Conservation (phyloP, 2,329 filamentous ascomycete species). For the Phymatotrichopsis omnivora region DNA sequence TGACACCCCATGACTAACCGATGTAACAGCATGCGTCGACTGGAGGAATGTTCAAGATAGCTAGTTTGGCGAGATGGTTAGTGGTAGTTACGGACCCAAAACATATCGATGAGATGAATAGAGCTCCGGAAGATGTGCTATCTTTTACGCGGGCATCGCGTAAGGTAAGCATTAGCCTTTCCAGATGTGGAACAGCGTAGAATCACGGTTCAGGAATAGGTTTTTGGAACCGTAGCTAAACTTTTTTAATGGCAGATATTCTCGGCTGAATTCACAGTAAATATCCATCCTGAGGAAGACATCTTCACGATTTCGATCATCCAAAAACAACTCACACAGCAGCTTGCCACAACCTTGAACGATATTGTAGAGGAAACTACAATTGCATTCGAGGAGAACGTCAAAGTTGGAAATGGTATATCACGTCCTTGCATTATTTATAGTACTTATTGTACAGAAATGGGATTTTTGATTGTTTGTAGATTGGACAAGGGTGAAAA, state of each 20-base stretch:
- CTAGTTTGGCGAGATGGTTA: constrained; percentile 17
- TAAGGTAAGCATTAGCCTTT: too few relatives aligned
- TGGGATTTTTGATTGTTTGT: too few relatives aligned
- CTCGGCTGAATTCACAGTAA: too few relatives aligned
- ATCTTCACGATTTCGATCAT: constrained; percentile 21
- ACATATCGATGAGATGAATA: constrained; percentile 14
- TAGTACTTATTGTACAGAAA: too few relatives aligned
- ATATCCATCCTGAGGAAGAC: constrained; percentile 20
- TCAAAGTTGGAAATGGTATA: neutral
- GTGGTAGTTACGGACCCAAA: constrained; percentile 9
- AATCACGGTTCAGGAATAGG: constrained; percentile 10
- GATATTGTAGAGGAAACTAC: constrained; percentile 17
- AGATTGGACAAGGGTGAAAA: constrained; percentile 6
- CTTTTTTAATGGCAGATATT: too few relatives aligned
- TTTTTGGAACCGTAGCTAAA: too few relatives aligned
- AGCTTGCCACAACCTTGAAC: constrained; percentile 9
- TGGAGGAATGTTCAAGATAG: constrained; percentile 17
- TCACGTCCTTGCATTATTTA: too few relatives aligned
- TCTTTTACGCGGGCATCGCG: constrained; percentile 19
- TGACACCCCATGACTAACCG: neutral
- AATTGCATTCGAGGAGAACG: neutral
- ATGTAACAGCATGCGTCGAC: constrained; percentile 1
- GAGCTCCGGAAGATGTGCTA: constrained; percentile 8
- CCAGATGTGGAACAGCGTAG: constrained; percentile 22
- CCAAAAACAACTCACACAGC: constrained; percentile 12